Evolutionary conservation across 2,329 filamentous ascomycete species (phyloP).

Genomic region (Fusarium buharicum): DNA sequence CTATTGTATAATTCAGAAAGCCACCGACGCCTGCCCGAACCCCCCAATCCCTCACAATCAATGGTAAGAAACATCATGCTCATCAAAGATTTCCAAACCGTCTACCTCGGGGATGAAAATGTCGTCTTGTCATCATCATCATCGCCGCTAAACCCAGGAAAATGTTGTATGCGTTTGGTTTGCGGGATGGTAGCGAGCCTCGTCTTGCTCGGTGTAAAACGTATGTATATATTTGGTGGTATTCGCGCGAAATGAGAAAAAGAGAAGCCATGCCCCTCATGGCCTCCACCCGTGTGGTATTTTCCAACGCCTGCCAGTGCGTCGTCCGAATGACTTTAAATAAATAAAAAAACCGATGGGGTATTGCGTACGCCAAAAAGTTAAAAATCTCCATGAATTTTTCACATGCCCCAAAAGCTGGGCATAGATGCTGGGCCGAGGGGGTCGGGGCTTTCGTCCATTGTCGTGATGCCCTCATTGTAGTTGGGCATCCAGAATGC

Average conservation of each 20-base stretch:
- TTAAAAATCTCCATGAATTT: constrained; percentile 37
- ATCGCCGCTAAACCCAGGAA: constrained; percentile 30
- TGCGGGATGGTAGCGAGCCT: constrained; percentile 30
- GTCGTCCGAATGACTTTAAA: constrained; percentile 39
- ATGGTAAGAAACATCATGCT: constrained; percentile 27
- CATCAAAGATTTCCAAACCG: constrained; percentile 27
- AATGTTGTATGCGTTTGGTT: constrained; percentile 6
- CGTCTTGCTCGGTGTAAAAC: constrained; percentile 40
- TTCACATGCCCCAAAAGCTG: constrained; percentile 52
- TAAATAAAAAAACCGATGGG: constrained; percentile 44
- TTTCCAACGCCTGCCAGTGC: constrained; percentile 44
- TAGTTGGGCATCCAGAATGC: constrained; percentile 63
- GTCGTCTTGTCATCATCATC: constrained; percentile 42
- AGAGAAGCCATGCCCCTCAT: constrained; percentile 34
- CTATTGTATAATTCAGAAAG: constrained; percentile 33
- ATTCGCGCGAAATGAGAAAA: constrained; percentile 39
- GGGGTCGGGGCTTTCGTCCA: constrained; percentile 52
- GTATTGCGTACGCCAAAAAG: constrained; percentile 49
- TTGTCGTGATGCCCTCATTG: constrained; percentile 51
- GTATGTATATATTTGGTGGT: constrained; percentile 42
- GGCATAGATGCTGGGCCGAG: constrained; percentile 48
- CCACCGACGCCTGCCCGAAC: constrained; percentile 34
- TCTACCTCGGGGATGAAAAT: constrained; percentile 39
- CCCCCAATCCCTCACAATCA: constrained; percentile 15
- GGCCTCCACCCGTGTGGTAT: constrained; percentile 37